Evolutionary conservation across 192 early-diverging fungal genomes (phyloP), one percentile per base, ranked within the genome.

Genomic region (Dimargaris xerosporica): DNA sequence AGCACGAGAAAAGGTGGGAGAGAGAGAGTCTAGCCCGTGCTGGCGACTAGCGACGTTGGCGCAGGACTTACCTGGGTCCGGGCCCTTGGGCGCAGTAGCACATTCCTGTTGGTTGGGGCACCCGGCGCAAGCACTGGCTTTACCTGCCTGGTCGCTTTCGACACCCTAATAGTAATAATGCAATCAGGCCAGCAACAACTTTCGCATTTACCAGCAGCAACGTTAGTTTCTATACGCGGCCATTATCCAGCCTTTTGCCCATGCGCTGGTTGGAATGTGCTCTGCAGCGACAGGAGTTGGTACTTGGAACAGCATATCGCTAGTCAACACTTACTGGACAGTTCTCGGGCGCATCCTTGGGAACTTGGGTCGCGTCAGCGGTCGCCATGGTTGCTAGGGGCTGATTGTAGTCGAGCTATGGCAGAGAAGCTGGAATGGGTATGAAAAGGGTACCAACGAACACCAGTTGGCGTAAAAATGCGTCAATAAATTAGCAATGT

Each of bases 31-130:
- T n/a, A n/a, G n/a, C n/a, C 47, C 2, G 21, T n/a, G n/a, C n/a
- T n/a, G n/a, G n/a, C n/a, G n/a, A n/a, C n/a, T n/a, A n/a, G n/a
- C n/a, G n/a, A n/a, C n/a, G n/a, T n/a, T n/a, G n/a, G n/a, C n/a
- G n/a, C n/a, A n/a, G n/a, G n/a, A 50, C 39, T 6, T 66, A 79
- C 79, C 81, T 48, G 89, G 89, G 71, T 91, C 89, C 28, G 88
- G 85, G 0, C 86, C 88, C n/a, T 83, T 81, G 30, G 86, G 84
- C 19, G 85, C 73, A 25, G 85, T 80, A 0, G 86, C 78, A 61
- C 89, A 91, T 55, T 84, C 76, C 26, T 75, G 67, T 65, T 89
- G 86, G 71, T 90, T 90, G 13, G 89, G 89, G 58, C 89, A 91
- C 0, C 89, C 89, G 54, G 74, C 84, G 71, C 89, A 91, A 1